These are phyloP conservation scores for Astragalus membranaceus DNA, from an alignment of 306 rosid genomes.

Conservation along the genomic window DNA sequence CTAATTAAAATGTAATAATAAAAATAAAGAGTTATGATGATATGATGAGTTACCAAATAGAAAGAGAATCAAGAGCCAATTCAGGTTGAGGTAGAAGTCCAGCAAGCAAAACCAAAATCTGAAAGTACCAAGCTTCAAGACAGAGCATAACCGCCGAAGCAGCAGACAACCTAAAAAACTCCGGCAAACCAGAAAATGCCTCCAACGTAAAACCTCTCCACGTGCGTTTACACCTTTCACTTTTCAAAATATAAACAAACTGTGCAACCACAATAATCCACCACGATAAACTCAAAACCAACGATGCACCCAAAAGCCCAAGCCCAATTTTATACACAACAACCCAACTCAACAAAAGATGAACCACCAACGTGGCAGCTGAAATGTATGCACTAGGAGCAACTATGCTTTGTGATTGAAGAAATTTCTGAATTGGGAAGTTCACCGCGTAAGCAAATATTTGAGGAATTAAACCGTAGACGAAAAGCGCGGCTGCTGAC, in stretches of 20 bases:
- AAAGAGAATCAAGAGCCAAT: slow-evolving; percentile 62
- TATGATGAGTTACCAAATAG: slow-evolving; percentile 47
- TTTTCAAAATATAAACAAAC: slow-evolving; percentile 52
- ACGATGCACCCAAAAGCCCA: slow-evolving; percentile 61
- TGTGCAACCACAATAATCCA: slow-evolving; percentile 66
- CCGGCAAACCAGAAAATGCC: slow-evolving; percentile 44
- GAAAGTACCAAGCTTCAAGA: slow-evolving; percentile 71
- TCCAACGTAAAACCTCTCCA: slow-evolving; percentile 54
- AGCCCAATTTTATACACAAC: slow-evolving; percentile 48
- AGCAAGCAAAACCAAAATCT: slow-evolving; percentile 67
- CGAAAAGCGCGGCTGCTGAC: slow-evolving; percentile 43
- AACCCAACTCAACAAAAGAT: slow-evolving; percentile 48
- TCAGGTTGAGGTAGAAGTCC: slow-evolving; percentile 67
- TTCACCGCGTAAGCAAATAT: slow-evolving; percentile 66
- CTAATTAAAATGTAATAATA: neutral
- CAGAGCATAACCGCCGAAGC: slow-evolving; percentile 77
- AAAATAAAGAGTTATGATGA: neutral
- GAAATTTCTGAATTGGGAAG: slow-evolving; percentile 75
- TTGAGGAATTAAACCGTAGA: slow-evolving; percentile 72
- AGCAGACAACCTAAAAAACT: slow-evolving; percentile 55
- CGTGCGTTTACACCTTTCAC: slow-evolving; percentile 44
- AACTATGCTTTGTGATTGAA: slow-evolving; percentile 74
- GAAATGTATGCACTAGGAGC: slow-evolving; percentile 70
- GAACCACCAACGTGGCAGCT: slow-evolving; percentile 36
- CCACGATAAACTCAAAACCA: slow-evolving; percentile 76